Percentiles rank a stretch among this genome's conserved stretches.
These are phyloP conservation scores for Hypomontagnella monticulosa DNA, from an alignment of 495 filamentous ascomycete species.

Conservation along the genomic window DNA sequence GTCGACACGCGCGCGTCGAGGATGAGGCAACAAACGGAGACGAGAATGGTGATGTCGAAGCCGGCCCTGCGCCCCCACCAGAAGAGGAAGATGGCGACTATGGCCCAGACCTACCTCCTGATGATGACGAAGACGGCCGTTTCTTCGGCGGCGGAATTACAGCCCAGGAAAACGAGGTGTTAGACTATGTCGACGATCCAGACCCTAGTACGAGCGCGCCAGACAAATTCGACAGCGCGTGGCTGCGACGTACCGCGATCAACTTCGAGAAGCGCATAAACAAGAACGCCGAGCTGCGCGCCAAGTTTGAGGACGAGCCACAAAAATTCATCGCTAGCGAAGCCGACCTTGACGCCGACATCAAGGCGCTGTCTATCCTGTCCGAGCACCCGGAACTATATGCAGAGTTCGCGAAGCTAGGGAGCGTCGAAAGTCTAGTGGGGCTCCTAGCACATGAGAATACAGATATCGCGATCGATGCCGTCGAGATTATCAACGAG, in stretches of 20 bases:
- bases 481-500: constrained; percentile 89
- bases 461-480: constrained; percentile 93
- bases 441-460: constrained; percentile 92
- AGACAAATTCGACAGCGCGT: constrained; percentile 84
- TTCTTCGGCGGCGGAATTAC: constrained; percentile 96
- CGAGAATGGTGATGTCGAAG: constrained; percentile 68
- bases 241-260: constrained; percentile 83
- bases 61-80: constrained; percentile 53
- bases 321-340: constrained; percentile 79
- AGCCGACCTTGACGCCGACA: constrained; percentile 89
- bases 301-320: constrained; percentile 85
- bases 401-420: constrained; percentile 80
- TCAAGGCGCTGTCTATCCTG: constrained; percentile 88
- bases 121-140: constrained; percentile 83
- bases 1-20: constrained; percentile 51
- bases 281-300: constrained; percentile 91
- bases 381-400: constrained; percentile 89
- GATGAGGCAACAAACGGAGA: constrained; percentile 59
- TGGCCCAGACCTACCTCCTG: constrained; percentile 75
- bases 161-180: constrained; percentile 79
- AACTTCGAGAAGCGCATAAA: constrained; percentile 91
- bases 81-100: constrained; percentile 62
- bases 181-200: constrained; percentile 85
- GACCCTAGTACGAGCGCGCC: constrained; percentile 64
- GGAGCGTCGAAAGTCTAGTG: constrained; percentile 78